Base-by-base conservation (phyloP, 1,284 basidiomycete species). In the Cryptococcus amylolentus region DNA sequence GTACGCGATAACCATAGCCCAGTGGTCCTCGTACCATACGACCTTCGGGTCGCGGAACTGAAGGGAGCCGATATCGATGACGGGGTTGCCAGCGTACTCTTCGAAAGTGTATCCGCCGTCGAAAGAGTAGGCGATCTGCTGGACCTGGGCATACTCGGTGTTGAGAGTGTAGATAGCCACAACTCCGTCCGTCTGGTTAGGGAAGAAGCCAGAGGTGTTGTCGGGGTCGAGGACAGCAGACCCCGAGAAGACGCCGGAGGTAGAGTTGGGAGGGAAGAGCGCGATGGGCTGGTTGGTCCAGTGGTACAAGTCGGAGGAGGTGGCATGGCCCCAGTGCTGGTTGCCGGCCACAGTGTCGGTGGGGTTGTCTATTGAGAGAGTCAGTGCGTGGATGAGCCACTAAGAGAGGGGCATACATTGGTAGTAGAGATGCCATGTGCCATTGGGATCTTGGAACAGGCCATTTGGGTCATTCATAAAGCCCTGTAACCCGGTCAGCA, bases 391-490 rank as follows among this genome's bases (percentile, higher is more conserved):
- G 4, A 3, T 20, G 6, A 13, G 5, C 8, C 18, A 2, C n/a
- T 40, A n/a, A 9, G 10, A 20, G 27, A 16, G 23, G 18, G 28
- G 58, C 64, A 56, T 48, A 68, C 68, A 80, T 63, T 80, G 78
- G 66, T 77, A 79, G 63, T 79, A 79, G 50, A 79, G 51, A 57
- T 80, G 78, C 70, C 73, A 79, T 5, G 70, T 72, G n/a, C 76
- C 77, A 44, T 77, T 71, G 28, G 52, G 56, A 59, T 77, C 70
- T 6, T 69, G 52, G 58, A 77, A 75, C 38, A 76, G 57, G 31
- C 79, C 78, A 57, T 79, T 80, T 4, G 78, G 79, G 54, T 79
- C 78, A 60, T 79, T 78, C 76, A 79, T 78, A 56, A 78, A 80
- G 31, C 69, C 68, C 70, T 73, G 41, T 4, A 9, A 1, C 16